Evolutionary conservation across 2,329 filamentous ascomycete species (phyloP).

Genomic region (Phoma sp.): DNA sequence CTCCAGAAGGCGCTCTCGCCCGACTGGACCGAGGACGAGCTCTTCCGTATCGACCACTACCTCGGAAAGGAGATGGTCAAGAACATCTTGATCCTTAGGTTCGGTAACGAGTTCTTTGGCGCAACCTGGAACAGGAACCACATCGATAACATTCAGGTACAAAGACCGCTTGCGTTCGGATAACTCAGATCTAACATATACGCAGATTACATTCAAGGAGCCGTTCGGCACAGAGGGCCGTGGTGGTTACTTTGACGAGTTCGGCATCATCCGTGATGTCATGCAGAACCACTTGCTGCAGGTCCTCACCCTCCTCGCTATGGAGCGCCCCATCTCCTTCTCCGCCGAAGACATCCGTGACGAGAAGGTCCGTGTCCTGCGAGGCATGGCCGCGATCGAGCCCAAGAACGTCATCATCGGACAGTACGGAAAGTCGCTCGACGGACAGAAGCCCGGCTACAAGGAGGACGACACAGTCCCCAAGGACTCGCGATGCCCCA

Average conservation of each 20-base stretch:
- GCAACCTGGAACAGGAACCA: constrained; percentile 99
- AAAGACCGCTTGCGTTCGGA: constrained; percentile 2
- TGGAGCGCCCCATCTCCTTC: constrained; percentile 98
- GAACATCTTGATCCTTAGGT: constrained; percentile 97
- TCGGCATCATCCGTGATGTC: constrained; percentile 98
- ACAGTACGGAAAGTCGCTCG: constrained; percentile 94
- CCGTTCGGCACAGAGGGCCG: constrained; percentile 98
- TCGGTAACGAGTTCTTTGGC: constrained; percentile 98
- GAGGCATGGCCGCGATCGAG: constrained; percentile 91
- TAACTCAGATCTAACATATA: constrained; percentile 17
- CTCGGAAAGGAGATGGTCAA: constrained; percentile 99
- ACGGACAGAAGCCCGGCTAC: constrained; percentile 95
- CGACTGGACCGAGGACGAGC: constrained; percentile 98
- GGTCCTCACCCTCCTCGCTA: constrained; percentile 92
- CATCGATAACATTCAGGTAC: constrained; percentile 93
- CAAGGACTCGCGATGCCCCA: constrained; percentile 95
- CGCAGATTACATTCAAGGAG: constrained; percentile 94
- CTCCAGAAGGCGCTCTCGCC: constrained; percentile 93
- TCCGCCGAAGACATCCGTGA: constrained; percentile 97
- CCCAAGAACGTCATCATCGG: constrained; percentile 99
- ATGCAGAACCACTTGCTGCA: constrained; percentile 99
- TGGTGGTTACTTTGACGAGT: constrained; percentile 99
- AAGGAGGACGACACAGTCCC: constrained; percentile 99
- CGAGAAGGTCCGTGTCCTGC: constrained; percentile 95
- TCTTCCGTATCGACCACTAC: constrained; percentile 99